Evolutionary conservation across 129 eudicot genomes (phyloP), one percentile per base, ranked within the genome.

Genomic region (Lactuca sativa): DNA sequence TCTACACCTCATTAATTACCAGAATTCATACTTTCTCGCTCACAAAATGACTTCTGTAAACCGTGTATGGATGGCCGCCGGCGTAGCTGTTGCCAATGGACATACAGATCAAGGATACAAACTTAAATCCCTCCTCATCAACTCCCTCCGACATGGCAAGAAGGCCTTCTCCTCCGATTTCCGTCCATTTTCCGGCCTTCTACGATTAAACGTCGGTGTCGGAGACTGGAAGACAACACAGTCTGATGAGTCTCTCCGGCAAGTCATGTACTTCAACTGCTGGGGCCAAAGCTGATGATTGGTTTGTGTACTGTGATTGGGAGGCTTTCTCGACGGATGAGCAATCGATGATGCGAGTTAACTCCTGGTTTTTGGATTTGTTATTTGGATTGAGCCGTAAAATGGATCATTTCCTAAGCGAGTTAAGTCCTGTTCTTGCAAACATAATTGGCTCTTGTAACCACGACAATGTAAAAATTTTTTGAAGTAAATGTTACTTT

Each of bases 21-120:
- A 47, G n/a, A 47, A 10, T 47, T 11, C 52, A 25, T 15, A n/a
- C 1, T 16, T 53, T 53, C 10, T 48, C 7, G 1, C 7, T 11
- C 25, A 53, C 57, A 53, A 53, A 53, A 53, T 79, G 84, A 75
- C 70, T 79, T 67, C 66, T 64, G 2, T 80, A 38, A 77, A 41
- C 66, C 76, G 81, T 37, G 81, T 74, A 11, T 77, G 89, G 83
- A 57, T 84, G 76, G 85, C 85, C 0, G 72, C 89, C 12, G 70
- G 74, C 32, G 78, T 78, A 3, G 86, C 83, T 38, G 72, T 80
- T 5, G 79, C 56, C 0, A 78, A 77, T 48, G 66, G 62, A 70
- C 77, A 74, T 82, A 63, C 75, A 13, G 88, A 83, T 47, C 81
- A 84, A 58, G 82, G 82, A 17, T 80, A 49, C 53, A 80, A 80